phyloP scores from a whole-genome alignment of 306 rosid species.

The Delonix regia region DNA sequence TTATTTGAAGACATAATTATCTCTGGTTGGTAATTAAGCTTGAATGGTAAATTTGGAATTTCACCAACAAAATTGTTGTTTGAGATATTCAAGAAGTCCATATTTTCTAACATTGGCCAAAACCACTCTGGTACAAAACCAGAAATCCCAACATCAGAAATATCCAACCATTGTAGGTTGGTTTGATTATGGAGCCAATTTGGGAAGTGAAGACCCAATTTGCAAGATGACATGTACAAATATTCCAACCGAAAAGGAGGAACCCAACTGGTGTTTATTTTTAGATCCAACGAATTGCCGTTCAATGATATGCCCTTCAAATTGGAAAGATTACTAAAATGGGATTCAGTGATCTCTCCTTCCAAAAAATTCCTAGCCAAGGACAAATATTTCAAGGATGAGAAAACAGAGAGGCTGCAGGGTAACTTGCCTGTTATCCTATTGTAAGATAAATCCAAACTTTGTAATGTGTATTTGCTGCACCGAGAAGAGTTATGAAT shows the following conservation, averaged over 20 bases:
- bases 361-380: background rate
- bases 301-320: accelerated
- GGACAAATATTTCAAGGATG: background rate
- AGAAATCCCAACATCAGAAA: background rate
- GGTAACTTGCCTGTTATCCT: background rate
- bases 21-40: accelerated
- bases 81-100: accelerated
- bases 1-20: slow-evolving; percentile 18
- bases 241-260: background rate
- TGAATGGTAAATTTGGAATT: slow-evolving; percentile 28
- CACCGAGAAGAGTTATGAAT: background rate
- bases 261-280: background rate
- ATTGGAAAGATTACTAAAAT: background rate
- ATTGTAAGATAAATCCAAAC: background rate
- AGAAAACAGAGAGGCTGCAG: background rate
- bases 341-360: slow-evolving; percentile 22
- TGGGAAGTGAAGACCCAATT: slow-evolving; percentile 21
- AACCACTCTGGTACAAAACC: slow-evolving; percentile 20
- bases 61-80: background rate
- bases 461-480: background rate
- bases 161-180: accelerated
- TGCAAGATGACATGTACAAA: slow-evolving; percentile 6
- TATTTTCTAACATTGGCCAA: background rate
- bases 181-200: slow-evolving; percentile 8
- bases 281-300: background rate